Evolutionary conservation across 352 stramenopile genomes (phyloP), one percentile per base, ranked within the genome.

Genomic region (Blastocystis sp.): DNA sequence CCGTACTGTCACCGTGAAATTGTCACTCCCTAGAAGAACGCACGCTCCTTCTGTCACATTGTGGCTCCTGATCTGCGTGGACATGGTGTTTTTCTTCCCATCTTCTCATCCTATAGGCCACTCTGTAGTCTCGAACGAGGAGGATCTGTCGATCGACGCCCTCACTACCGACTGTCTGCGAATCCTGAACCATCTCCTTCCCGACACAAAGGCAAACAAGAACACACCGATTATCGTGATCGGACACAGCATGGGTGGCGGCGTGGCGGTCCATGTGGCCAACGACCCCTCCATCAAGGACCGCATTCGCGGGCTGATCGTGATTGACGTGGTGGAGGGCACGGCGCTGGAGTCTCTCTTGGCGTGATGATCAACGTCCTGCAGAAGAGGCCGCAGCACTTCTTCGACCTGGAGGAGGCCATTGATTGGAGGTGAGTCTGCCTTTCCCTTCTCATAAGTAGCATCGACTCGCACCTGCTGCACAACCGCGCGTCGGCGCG

Each of bases 251-350:
- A 89, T 96, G 88, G 93, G 93, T 11, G 93, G 93, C 28, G 93
- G 93, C 21, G 90, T 96, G 2, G 93, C 92, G 14, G 93, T 95
- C 41, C 92, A 93, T 19, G 92, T 94, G 17, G 92, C 91, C 0
- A 91, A 91, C 0, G 91, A 91, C 3, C 89, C 91, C 41, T 90
- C 92, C 38, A 90, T 95, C 34, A 70, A 88, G 19, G 93, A 92
- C 1, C 89, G 61, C n/a, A 74, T 96, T 10, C 91, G 92, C 11
- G 93, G 93, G 19, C 91, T 95, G 1, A 94, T 96, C 90, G 93
- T 96, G 53, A 92, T 96, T 62, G 93, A 96, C 86, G 93, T 96
- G 7, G 93, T 96, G 9, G 93, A 96, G 76, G 93, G 93, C 62
- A 95, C 93, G 5, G 93, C 93, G 3, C 89, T 95, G 19, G 92